Conservation (phyloP, 495 filamentous ascomycete species). For the Hypomontagnella submonticulosa region DNA sequence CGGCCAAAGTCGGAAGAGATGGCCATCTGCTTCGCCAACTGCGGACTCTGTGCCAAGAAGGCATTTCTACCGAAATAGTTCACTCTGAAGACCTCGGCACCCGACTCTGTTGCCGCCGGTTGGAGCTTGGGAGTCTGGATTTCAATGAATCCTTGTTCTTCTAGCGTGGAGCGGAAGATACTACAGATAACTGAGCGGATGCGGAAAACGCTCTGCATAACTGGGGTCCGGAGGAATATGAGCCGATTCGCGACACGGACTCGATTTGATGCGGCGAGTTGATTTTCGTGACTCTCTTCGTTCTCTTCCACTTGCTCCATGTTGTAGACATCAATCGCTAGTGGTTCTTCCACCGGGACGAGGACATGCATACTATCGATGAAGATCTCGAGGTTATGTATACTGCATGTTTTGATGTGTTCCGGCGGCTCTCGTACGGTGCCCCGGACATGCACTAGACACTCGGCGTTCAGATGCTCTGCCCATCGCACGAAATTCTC, state of each 20-base stretch:
- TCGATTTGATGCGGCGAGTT: slow-evolving; percentile 53
- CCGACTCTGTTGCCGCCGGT: slow-evolving; percentile 90
- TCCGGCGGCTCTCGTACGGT: slow-evolving; percentile 78
- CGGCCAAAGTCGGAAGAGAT: slow-evolving; percentile 91
- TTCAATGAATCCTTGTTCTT: slow-evolving; percentile 83
- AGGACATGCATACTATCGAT: slow-evolving; percentile 80
- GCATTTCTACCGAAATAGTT: slow-evolving; percentile 92
- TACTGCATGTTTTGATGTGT: slow-evolving; percentile 78
- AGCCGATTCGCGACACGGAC: slow-evolving; percentile 81
- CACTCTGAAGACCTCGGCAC: slow-evolving; percentile 92
- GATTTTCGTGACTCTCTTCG: slow-evolving; percentile 54
- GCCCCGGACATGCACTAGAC: slow-evolving; percentile 81
- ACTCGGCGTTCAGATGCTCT: slow-evolving; percentile 80
- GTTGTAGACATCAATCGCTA: slow-evolving; percentile 75
- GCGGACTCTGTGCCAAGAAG: slow-evolving; percentile 92
- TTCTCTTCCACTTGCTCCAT: slow-evolving; percentile 56
- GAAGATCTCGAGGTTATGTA: slow-evolving; percentile 80
- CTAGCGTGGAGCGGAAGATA: slow-evolving; percentile 82
- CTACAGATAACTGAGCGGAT: slow-evolving; percentile 78
- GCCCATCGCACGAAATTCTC: slow-evolving; percentile 93
- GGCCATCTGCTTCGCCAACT: slow-evolving; percentile 94
- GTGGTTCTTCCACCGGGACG: slow-evolving; percentile 67
- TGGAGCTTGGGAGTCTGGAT: slow-evolving; percentile 94
- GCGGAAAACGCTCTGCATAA: slow-evolving; percentile 89
- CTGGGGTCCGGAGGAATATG: slow-evolving; percentile 84